phyloP scores from a whole-genome alignment of 2,329 filamentous ascomycete species.

The Penicillium sp. region DNA sequence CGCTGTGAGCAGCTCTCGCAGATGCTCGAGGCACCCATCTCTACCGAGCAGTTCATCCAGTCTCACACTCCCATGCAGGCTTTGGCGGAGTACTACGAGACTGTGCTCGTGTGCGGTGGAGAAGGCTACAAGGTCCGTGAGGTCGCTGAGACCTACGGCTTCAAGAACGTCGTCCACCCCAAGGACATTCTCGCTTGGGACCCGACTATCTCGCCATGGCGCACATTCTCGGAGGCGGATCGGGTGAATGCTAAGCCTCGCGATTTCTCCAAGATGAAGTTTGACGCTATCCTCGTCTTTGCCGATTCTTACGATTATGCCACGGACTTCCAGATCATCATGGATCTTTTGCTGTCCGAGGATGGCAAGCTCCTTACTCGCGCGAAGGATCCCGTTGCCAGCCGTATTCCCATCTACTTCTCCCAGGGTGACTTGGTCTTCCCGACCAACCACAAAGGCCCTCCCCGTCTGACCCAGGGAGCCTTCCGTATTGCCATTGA shows the following conservation, averaged over 20 bases:
- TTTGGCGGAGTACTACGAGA: slow-evolving; percentile 73
- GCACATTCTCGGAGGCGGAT: slow-evolving; percentile 67
- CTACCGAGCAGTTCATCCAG: slow-evolving; percentile 74
- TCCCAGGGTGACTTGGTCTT: slow-evolving; percentile 66
- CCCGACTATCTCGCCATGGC: slow-evolving; percentile 68
- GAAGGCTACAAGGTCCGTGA: slow-evolving; percentile 74
- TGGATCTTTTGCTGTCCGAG: slow-evolving; percentile 69
- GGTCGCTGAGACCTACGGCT: slow-evolving; percentile 71
- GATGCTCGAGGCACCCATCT: slow-evolving; percentile 66
- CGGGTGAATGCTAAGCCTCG: slow-evolving; percentile 66
- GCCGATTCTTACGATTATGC: slow-evolving; percentile 73
- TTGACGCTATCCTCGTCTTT: slow-evolving; percentile 74
- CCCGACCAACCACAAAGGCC: slow-evolving; percentile 63
- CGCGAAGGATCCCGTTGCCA: slow-evolving; percentile 64
- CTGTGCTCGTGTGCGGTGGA: slow-evolving; percentile 73
- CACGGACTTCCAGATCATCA: slow-evolving; percentile 74
- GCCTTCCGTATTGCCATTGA: slow-evolving; percentile 74
- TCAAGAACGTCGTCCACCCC: slow-evolving; percentile 71
- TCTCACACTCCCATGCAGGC: slow-evolving; percentile 77
- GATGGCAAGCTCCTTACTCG: slow-evolving; percentile 66
- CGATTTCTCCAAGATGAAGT: slow-evolving; percentile 71
- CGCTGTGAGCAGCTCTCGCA: slow-evolving; percentile 67
- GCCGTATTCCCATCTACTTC: slow-evolving; percentile 75
- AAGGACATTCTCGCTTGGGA: slow-evolving; percentile 74
- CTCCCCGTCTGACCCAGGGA: slow-evolving; percentile 70